Percentiles rank a stretch among this genome's conserved stretches.
phyloP scores from a whole-genome alignment of 2,329 filamentous ascomycete species.

The Clarireedia hainanense region DNA sequence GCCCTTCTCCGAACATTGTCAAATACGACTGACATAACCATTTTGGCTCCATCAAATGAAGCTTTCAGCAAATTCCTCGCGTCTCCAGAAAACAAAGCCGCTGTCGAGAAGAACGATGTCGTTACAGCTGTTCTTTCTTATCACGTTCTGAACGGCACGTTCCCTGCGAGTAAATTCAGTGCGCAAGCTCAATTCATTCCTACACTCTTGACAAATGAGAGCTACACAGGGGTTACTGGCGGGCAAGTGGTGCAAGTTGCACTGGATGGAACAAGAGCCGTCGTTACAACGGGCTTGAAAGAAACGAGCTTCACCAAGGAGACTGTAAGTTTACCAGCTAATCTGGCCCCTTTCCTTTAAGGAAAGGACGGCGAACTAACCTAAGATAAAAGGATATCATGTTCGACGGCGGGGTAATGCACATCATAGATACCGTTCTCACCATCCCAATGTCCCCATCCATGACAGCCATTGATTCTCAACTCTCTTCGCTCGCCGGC shows the following conservation, averaged over 20 bases:
- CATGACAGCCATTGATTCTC: constrained; percentile 31
- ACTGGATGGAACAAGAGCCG: background rate
- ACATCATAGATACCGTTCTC: constrained; percentile 44
- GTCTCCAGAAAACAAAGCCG: constrained; percentile 23
- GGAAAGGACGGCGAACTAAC: constrained; percentile 28
- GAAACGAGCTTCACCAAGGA: constrained; percentile 30
- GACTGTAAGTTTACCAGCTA: constrained; percentile 33
- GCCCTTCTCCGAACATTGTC: background rate
- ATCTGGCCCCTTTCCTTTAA: background rate
- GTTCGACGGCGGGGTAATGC: constrained; percentile 43
- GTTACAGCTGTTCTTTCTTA: constrained; percentile 32
- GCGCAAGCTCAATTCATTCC: constrained; percentile 35
- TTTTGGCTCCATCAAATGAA: constrained; percentile 31
- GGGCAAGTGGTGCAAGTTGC: constrained; percentile 37
- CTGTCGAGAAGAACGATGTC: constrained; percentile 30
- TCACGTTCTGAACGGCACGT: constrained; percentile 29
- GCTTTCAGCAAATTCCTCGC: constrained; percentile 33
- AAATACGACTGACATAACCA: constrained; percentile 14
- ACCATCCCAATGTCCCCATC: constrained; percentile 38
- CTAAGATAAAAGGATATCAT: constrained; percentile 33
- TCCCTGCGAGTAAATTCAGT: constrained; percentile 21
- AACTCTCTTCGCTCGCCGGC: constrained; percentile 32
- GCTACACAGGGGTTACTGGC: constrained; percentile 41
- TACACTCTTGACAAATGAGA: constrained; percentile 36
- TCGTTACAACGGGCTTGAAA: constrained; percentile 6